A percentile compares a stretch with the other conserved stretches of the same genome.
phyloP scores from a whole-genome alignment of 371 early-diverging fungal species.

The Capillidium rhysosporum region DNA sequence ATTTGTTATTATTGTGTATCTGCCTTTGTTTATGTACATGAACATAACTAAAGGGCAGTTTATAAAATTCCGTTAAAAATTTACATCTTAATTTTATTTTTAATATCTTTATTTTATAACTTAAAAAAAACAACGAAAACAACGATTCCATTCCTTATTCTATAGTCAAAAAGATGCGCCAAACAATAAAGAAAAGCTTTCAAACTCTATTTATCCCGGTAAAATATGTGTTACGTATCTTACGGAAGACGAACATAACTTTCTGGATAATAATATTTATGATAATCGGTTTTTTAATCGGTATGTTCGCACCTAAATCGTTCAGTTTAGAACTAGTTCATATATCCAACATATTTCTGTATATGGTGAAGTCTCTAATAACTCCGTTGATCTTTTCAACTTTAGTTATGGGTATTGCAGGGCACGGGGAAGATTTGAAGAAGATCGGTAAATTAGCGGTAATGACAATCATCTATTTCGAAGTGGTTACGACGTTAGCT shows the following conservation, averaged over 20 bases:
- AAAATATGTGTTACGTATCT: conserved; percentile 6
- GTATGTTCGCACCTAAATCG: conserved; percentile 24
- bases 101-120: too few relatives aligned
- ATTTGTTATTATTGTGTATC: too few relatives aligned
- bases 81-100: too few relatives aligned
- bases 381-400: conserved; percentile 48
- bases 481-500: conserved; percentile 41
- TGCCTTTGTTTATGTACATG: too few relatives aligned
- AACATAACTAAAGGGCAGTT: too few relatives aligned
- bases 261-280: conserved; percentile 36
- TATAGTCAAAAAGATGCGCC: too few relatives aligned
- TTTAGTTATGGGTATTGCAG: conserved; percentile 47
- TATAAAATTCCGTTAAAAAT: too few relatives aligned
- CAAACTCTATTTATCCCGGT: too few relatives aligned
- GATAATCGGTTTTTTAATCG: conserved; percentile 37
- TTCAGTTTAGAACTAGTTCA: conserved; percentile 22
- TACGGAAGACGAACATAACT: conserved; percentile 24
- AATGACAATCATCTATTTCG: conserved; percentile 42
- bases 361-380: conserved; percentile 46
- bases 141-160: too few relatives aligned
- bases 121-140: too few relatives aligned
- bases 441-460: conserved; percentile 40
- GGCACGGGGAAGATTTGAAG: conserved; percentile 44
- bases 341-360: conserved; percentile 31
- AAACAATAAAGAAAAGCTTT: too few relatives aligned